These are phyloP conservation scores for Boletus speciosus DNA, from an alignment of 768 basidiomycete genomes.

Conservation along the genomic window DNA sequence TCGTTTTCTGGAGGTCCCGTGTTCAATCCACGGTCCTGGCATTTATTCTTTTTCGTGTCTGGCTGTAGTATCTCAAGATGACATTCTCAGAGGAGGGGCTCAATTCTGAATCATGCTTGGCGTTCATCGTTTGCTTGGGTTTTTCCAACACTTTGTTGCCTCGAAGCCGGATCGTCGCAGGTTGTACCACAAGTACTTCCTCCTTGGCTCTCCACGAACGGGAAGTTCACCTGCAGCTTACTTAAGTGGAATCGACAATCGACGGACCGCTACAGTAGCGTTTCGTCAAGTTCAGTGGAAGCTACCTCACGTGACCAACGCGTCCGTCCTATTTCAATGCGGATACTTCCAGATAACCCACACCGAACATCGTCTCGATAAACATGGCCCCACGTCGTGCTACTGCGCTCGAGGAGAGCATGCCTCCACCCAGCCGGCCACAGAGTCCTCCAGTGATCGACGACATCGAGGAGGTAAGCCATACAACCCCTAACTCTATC, in stretches of 20 bases:
- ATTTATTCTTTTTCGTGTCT: slow-evolving; percentile 22
- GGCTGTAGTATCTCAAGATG: background rate
- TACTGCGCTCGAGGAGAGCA: slow-evolving; percentile 23
- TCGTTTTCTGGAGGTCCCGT: slow-evolving; percentile 48
- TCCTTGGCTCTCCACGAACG: background rate
- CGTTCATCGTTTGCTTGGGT: background rate
- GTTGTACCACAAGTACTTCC: no score
- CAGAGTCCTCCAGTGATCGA: slow-evolving; percentile 27
- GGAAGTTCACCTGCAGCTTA: background rate
- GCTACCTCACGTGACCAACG: slow-evolving; percentile 21
- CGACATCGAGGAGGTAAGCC: slow-evolving; percentile 42
- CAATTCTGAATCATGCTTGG: background rate
- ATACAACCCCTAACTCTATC: background rate
- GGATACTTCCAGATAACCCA: background rate
- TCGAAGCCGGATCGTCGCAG: background rate
- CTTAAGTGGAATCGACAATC: background rate
- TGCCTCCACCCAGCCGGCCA: slow-evolving; percentile 27
- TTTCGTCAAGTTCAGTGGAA: background rate
- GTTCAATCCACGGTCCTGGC: slow-evolving; percentile 57
- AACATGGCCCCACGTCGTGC: slow-evolving; percentile 31
- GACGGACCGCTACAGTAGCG: no score
- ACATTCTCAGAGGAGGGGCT: background rate
- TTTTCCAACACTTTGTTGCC: background rate
- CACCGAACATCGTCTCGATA: background rate
- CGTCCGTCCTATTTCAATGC: slow-evolving; percentile 14